Conservation (phyloP, 1,284 basidiomycete species). For the Naganishia cerealis region DNA sequence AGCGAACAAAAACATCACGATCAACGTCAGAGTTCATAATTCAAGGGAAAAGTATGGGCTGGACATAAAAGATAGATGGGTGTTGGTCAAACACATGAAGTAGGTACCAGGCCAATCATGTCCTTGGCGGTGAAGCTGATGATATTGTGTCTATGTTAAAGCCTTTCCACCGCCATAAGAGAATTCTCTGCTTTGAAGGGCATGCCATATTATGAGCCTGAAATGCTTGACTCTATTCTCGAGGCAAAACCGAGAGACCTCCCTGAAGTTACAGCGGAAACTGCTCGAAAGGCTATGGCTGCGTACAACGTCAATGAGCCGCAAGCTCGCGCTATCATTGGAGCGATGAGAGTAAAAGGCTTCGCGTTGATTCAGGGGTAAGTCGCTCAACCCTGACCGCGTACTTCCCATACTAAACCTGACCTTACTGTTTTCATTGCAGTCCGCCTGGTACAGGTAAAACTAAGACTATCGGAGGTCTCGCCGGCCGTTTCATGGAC, state of each 20-base stretch:
- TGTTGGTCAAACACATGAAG: constrained; percentile 78
- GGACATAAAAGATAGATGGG: constrained; percentile 64
- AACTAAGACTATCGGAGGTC: constrained; percentile 93
- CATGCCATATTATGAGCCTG: constrained; percentile 72
- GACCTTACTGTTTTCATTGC: constrained; percentile 20
- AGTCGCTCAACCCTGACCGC: constrained; percentile 39
- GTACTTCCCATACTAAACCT: background rate
- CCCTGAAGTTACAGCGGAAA: constrained; percentile 58
- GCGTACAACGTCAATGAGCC: constrained; percentile 83
- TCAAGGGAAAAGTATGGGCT: constrained; percentile 51
- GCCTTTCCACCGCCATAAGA: constrained; percentile 84
- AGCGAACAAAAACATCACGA: constrained; percentile 56
- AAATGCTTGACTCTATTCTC: constrained; percentile 67
- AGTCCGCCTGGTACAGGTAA: constrained; percentile 98
- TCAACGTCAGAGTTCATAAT: constrained; percentile 57
- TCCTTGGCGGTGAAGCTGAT: background rate
- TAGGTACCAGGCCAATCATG: constrained; percentile 52
- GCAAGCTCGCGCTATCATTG: constrained; percentile 85
- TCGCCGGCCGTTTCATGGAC: constrained; percentile 81
- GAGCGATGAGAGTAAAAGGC: constrained; percentile 70
- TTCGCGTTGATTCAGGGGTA: constrained; percentile 96
- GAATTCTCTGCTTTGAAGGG: constrained; percentile 87
- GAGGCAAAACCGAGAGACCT: constrained; percentile 63
- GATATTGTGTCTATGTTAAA: constrained; percentile 46
- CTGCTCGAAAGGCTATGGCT: constrained; percentile 68